phyloP scores from a whole-genome alignment of 164 flowering plant genomes.

The Akebia trifoliata region DNA sequence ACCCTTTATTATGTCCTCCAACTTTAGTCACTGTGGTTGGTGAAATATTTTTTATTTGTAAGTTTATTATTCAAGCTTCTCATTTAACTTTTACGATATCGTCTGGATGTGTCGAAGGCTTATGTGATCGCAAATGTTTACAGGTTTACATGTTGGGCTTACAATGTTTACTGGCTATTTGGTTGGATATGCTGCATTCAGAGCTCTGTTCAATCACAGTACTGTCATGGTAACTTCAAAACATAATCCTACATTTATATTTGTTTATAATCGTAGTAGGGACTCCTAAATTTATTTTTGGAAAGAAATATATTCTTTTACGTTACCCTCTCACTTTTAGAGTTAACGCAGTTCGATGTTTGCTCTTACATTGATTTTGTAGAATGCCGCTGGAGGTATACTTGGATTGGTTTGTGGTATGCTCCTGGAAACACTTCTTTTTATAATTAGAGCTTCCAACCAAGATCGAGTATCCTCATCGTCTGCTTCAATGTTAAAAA shows the following conservation, averaged over 20 bases:
- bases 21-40: no score
- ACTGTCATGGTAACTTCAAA: conserved; percentile 59
- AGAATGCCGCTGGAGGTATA: conserved; percentile 94
- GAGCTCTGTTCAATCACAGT: conserved; percentile 70
- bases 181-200: conserved; percentile 81
- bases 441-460: conserved; percentile 57
- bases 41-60: no score
- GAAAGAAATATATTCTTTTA: background rate
- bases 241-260: background rate
- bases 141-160: conserved; percentile 83
- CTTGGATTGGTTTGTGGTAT: conserved; percentile 71
- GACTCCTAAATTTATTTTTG: background rate
- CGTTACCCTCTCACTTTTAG: background rate
- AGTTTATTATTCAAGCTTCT: background rate
- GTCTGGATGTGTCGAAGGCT: background rate
- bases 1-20: no score
- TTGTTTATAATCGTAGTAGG: background rate
- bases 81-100: background rate
- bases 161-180: conserved; percentile 87
- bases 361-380: conserved; percentile 15
- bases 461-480: conserved; percentile 25
- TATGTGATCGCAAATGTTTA: conserved; percentile 1
- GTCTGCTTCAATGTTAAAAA: conserved; percentile 45
- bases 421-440: conserved; percentile 89
- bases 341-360: background rate